Evolutionary conservation across 2,329 filamentous ascomycete species (phyloP), one percentile per base, ranked within the genome.

Genomic region (Phaeosphaeria sp.): DNA sequence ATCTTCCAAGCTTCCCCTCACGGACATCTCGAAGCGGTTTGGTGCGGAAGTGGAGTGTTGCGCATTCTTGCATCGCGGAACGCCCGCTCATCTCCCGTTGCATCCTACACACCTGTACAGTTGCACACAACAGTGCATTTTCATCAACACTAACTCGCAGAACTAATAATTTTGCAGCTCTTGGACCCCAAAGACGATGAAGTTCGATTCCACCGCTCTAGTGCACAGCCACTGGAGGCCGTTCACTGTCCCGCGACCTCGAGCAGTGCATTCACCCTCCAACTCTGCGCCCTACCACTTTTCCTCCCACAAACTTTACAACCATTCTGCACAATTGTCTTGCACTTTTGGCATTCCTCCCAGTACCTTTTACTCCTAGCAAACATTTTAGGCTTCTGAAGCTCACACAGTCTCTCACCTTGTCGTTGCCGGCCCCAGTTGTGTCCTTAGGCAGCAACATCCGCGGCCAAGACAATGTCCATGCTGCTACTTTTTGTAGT

Each of bases 31-130:
- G 45, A 60, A 66, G 59, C 44, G 57, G 66, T 60, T 69, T 72
- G 67, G 67, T 59, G 60, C 52, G 57, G 48, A 55, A 44, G 36
- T 59, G 54, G 56, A 64, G 60, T 57, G 44, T 66, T 61, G 63
- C 60, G 61, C 66, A 67, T 63, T 57, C 67, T 62, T 67, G 63
- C 60, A 63, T 65, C 59, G 59, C 66, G 59, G 67, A 67, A 62
- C 61, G 57, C 47, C 27, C 59, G 55, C 60, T 13, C 63, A 53
- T 63, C 59, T 55, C 57, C 59, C 60, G 59, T 64, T 51, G 43
- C 59, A 65, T 56, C 64, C 42, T 56, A 60, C 64, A 64, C 57
- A 61, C 57, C 53, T 62, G 56, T 62, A 56, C 64, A 55, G 51
- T 61, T 66, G 51, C 67, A 68, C 65, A 54, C 57, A 56, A 40